Conservation (phyloP, 2,329 filamentous ascomycete genomes). For the Trichoderma hamatum region DNA sequence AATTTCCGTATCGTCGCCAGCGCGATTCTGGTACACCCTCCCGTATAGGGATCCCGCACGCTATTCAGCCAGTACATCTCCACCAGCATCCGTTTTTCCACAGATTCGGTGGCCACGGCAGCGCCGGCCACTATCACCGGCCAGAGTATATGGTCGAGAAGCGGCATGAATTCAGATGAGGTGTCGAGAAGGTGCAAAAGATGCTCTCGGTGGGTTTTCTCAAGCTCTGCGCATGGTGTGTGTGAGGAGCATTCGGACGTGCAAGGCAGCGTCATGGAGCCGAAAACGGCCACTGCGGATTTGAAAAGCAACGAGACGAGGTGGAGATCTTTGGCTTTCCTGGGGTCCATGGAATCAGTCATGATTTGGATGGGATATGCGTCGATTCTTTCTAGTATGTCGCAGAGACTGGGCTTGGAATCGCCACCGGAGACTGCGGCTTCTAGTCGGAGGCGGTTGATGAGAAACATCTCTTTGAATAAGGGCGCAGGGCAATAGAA, state of each 20-base stretch:
- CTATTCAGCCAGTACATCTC: conserved; percentile 11
- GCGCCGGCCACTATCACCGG: conserved; percentile 24
- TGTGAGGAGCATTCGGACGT: background rate
- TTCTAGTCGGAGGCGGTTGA: conserved; percentile 19
- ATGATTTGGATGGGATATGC: background rate
- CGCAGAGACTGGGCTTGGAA: conserved; percentile 8
- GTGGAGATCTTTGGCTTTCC: background rate
- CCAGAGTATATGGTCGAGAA: conserved; percentile 20
- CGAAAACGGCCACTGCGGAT: conserved; percentile 22
- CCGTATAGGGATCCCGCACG: conserved; percentile 18
- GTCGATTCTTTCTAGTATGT: conserved; percentile 15
- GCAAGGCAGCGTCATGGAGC: background rate
- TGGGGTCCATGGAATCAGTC: background rate
- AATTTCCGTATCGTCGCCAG: conserved; percentile 21
- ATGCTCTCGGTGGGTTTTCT: background rate
- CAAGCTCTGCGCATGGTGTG: background rate
- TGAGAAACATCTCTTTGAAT: conserved; percentile 23
- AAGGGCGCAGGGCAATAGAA: conserved; percentile 21
- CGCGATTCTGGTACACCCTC: background rate
- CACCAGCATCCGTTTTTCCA: background rate
- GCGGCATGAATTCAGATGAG: background rate
- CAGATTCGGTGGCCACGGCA: background rate
- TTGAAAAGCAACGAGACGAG: conserved; percentile 22
- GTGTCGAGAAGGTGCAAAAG: conserved; percentile 22
- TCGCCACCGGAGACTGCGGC: background rate